These are phyloP conservation scores for Vitis cinerea DNA, from an alignment of 164 flowering plant genomes.

Conservation along the genomic window DNA sequence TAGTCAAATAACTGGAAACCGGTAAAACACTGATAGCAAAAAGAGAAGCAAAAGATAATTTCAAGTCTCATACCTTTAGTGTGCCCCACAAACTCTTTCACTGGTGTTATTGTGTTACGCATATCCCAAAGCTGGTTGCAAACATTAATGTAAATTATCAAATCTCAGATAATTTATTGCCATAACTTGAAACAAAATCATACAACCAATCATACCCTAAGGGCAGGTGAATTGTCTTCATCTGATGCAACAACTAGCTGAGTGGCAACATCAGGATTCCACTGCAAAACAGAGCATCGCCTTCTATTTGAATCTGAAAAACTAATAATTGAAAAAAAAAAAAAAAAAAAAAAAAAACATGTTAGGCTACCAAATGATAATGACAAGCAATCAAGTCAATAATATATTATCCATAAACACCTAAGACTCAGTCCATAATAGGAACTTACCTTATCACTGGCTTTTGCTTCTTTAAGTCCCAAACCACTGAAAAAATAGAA, in stretches of 20 bases:
- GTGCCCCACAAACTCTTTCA: slow-evolving; percentile 89
- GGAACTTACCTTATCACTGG: slow-evolving; percentile 77
- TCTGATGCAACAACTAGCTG: slow-evolving; percentile 98
- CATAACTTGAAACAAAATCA: not conserved
- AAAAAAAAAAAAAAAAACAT: not conserved
- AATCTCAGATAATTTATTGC: not conserved
- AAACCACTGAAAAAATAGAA: slow-evolving; percentile 61
- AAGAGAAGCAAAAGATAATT: not conserved
- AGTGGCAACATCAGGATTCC: slow-evolving; percentile 95
- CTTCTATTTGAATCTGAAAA: slow-evolving; percentile 81
- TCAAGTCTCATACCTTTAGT: slow-evolving; percentile 60
- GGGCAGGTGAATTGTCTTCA: slow-evolving; percentile 80
- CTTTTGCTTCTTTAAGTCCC: slow-evolving; percentile 96
- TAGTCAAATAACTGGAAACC: not conserved
- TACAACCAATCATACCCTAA: slow-evolving; percentile 50
- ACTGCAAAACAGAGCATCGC: slow-evolving; percentile 95
- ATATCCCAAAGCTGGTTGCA: slow-evolving; percentile 92
- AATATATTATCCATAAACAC: not conserved
- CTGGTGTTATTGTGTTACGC: slow-evolving; percentile 77
- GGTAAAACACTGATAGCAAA: not conserved
- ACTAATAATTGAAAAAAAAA: slow-evolving; percentile 36
- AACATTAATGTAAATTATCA: not conserved
- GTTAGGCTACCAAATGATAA: not conserved
- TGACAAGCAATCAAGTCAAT: not conserved
- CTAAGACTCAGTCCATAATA: not conserved